Conservation (phyloP, 1,284 basidiomycete species). For the Microbotryum silenes-acaulis region DNA sequence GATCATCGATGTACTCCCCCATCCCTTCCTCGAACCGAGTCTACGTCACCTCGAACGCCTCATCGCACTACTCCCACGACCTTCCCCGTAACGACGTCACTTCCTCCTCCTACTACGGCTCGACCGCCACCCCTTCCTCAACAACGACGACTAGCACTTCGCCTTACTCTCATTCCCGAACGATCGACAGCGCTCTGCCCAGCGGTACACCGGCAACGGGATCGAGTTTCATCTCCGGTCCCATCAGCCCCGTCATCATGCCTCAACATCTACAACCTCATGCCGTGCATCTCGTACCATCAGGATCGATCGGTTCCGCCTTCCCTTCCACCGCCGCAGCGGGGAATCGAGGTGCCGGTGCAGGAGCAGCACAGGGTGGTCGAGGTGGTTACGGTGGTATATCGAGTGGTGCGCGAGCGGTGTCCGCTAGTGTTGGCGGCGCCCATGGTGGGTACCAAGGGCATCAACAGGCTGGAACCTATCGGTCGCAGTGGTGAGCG, state of each 20-base stretch:
- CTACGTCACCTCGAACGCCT: neutral
- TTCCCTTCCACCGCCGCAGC: too few species aligned
- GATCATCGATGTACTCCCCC: neutral
- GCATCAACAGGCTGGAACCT: too few species aligned
- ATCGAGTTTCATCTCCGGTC: too few species aligned
- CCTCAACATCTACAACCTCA: constrained; percentile 13
- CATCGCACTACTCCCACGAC: neutral
- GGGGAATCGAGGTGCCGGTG: too few species aligned
- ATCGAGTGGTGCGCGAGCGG: too few species aligned
- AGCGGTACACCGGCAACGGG: constrained; percentile 10
- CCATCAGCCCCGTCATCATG: constrained; percentile 15
- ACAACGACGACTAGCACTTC: neutral
- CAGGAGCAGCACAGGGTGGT: too few species aligned
- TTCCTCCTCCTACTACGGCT: neutral
- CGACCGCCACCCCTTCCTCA: neutral
- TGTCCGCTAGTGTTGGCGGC: too few species aligned
- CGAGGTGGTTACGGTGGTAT: too few species aligned
- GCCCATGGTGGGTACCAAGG: too few species aligned
- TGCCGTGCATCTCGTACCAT: too few species aligned
- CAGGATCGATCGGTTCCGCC: too few species aligned
- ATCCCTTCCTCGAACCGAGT: neutral
- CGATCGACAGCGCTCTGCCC: neutral
- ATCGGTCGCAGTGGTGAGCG: too few species aligned
- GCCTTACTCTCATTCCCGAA: neutral
- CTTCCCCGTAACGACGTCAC: neutral